Conservation (phyloP, 257 asterid species). For the Anisodus tanguticus region DNA sequence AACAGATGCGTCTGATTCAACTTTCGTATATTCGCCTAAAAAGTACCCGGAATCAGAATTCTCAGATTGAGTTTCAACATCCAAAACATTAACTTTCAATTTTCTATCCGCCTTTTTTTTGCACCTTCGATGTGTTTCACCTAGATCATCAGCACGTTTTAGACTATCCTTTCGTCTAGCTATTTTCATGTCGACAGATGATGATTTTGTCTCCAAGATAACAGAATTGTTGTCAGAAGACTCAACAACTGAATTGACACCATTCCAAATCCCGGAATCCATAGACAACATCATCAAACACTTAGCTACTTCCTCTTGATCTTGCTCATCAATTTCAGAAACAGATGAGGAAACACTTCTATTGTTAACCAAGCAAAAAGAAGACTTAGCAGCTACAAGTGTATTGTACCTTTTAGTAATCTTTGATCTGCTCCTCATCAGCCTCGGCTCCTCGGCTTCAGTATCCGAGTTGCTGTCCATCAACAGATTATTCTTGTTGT, state of each 20-base stretch:
- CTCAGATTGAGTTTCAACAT: constrained; percentile 49
- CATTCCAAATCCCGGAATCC: constrained; percentile 63
- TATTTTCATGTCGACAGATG: constrained; percentile 61
- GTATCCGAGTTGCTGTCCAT: constrained; percentile 68
- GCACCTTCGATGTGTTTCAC: constrained; percentile 31
- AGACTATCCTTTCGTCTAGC: constrained; percentile 38
- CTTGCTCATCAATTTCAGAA: constrained; percentile 80
- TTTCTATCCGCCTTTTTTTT: constrained; percentile 43
- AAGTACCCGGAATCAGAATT: constrained; percentile 89
- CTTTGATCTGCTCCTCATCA: constrained; percentile 51
- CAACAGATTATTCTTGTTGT: constrained; percentile 60
- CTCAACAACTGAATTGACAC: constrained; percentile 78
- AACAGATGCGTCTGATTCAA: constrained; percentile 73
- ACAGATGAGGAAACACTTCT: constrained; percentile 54
- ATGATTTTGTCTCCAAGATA: constrained; percentile 74
- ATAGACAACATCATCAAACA: constrained; percentile 83
- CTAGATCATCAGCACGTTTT: constrained; percentile 30
- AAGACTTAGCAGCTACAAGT: constrained; percentile 49
- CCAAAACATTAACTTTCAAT: constrained; percentile 42
- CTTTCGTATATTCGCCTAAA: constrained; percentile 71
- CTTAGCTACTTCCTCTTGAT: constrained; percentile 77
- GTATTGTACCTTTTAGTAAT: constrained; percentile 55
- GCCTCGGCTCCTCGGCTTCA: constrained; percentile 56
- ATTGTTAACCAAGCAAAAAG: constrained; percentile 49
- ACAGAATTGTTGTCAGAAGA: constrained; percentile 89